Evolutionary conservation across 2,329 filamentous ascomycete genomes (phyloP).

Genomic region (Phaeoacremonium minimum): DNA sequence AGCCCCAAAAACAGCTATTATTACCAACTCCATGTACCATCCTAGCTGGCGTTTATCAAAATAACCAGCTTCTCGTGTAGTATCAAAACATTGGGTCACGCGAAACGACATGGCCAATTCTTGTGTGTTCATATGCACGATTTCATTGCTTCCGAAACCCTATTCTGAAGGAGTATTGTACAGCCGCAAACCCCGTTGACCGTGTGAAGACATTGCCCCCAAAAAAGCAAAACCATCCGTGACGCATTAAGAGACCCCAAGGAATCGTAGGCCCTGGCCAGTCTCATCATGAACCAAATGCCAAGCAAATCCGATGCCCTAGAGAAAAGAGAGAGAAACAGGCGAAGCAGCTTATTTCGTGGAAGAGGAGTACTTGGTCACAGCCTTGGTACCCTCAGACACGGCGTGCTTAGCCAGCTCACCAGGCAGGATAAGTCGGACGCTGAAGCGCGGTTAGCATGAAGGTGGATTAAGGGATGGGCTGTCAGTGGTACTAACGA

Average conservation of each 20-base stretch:
- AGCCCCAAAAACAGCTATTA: too few relatives aligned
- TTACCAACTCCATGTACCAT: too few relatives aligned
- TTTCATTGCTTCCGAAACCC: conserved; percentile 57
- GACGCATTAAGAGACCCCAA: conserved; percentile 68
- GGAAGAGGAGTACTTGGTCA: conserved; percentile 99
- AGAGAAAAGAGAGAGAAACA: conserved; percentile 50
- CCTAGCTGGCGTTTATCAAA: neutral
- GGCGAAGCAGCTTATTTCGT: conserved; percentile 75
- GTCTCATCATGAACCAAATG: conserved; percentile 56
- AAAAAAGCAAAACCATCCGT: conserved; percentile 59
- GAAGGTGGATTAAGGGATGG: conserved; percentile 38
- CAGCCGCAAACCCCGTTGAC: conserved; percentile 67
- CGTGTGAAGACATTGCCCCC: conserved; percentile 67
- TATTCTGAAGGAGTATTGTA: conserved; percentile 67
- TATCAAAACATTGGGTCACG: neutral
- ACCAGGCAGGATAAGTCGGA: conserved; percentile 94
- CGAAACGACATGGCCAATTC: neutral
- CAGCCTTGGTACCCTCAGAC: conserved; percentile 98
- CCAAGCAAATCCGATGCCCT: conserved; percentile 47
- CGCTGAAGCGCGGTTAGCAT: too few relatives aligned
- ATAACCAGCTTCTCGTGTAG: neutral
- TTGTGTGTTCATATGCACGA: conserved; percentile 50
- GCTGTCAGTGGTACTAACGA: conserved; percentile 51
- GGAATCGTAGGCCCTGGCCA: conserved; percentile 37
- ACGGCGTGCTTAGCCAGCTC: conserved; percentile 99